These are phyloP conservation scores for Dactylella cylindrospora DNA, from an alignment of 2,329 filamentous ascomycete species.

Conservation along the genomic window DNA sequence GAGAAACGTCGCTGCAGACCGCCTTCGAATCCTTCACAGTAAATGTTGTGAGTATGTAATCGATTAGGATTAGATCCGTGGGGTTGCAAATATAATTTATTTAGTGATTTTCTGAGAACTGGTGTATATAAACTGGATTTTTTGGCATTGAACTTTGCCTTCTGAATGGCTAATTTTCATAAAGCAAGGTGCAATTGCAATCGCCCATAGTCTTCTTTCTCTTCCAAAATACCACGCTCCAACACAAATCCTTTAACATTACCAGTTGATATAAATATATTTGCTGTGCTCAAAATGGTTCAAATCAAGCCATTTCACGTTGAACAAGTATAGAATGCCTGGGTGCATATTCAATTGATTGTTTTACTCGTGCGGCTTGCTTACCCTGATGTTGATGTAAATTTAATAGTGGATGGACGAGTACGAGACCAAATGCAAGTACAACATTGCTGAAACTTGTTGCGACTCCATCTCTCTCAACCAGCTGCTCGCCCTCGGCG, in stretches of 20 bases:
- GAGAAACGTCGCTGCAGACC: too few relatives aligned
- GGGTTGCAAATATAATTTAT: too few relatives aligned
- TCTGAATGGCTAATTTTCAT: too few relatives aligned
- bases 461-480: slow-evolving; percentile 72
- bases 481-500: slow-evolving; percentile 63
- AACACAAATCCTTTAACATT: slow-evolving; percentile 11
- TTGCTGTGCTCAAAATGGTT: slow-evolving; percentile 56
- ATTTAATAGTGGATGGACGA: slow-evolving; percentile 63
- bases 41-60: too few relatives aligned
- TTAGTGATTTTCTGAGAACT: too few relatives aligned
- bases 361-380: not conserved
- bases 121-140: too few relatives aligned
- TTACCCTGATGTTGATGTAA: slow-evolving; percentile 21
- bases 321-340: slow-evolving; percentile 60
- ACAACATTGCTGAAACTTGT: slow-evolving; percentile 80
- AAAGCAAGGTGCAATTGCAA: too few relatives aligned
- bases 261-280: not conserved
- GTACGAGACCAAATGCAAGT: slow-evolving; percentile 60
- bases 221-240: slow-evolving; percentile 30
- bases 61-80: too few relatives aligned
- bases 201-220: not conserved
- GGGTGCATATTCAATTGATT: too few relatives aligned
- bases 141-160: too few relatives aligned
- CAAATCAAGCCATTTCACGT: slow-evolving; percentile 67
- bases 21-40: too few relatives aligned